These are phyloP conservation scores for Lentinula lateritia DNA, from an alignment of 768 basidiomycete genomes.

Conservation along the genomic window DNA sequence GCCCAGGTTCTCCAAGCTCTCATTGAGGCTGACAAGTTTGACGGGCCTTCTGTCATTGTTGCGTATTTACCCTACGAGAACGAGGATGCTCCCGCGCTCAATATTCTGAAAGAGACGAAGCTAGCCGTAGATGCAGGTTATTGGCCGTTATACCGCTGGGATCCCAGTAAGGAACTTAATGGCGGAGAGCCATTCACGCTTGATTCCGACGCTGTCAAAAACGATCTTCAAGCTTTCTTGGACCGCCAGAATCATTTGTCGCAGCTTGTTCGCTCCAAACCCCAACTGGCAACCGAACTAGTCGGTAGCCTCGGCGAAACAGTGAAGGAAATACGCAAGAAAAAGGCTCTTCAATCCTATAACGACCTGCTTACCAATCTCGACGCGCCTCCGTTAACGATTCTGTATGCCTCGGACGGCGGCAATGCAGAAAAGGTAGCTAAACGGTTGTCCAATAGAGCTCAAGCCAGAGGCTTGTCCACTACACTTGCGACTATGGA, in stretches of 20 bases:
- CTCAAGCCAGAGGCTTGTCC: conserved; percentile 78
- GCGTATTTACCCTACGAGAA: conserved; percentile 88
- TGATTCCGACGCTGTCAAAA: conserved; percentile 91
- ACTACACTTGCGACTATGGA: conserved; percentile 76
- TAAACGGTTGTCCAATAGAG: conserved; percentile 78
- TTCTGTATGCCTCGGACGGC: conserved; percentile 94
- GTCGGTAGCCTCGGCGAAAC: conserved; percentile 81
- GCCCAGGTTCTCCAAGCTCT: conserved; percentile 89
- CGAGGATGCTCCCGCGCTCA: conserved; percentile 75
- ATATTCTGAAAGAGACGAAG: conserved; percentile 96
- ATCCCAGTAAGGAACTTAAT: conserved; percentile 73
- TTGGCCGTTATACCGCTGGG: conserved; percentile 98
- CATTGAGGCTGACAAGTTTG: conserved; percentile 84
- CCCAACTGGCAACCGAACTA: conserved; percentile 75
- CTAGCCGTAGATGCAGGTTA: conserved; percentile 93
- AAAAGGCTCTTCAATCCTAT: conserved; percentile 78
- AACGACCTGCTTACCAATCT: conserved; percentile 76
- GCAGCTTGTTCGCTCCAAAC: conserved; percentile 79
- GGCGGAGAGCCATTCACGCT: conserved; percentile 86
- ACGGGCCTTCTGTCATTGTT: conserved; percentile 87
- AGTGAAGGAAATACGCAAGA: conserved; percentile 77
- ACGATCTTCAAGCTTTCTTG: conserved; percentile 88
- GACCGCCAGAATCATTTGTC: conserved; percentile 96
- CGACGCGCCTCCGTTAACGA: conserved; percentile 82
- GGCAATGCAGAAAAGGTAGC: conserved; percentile 96